Evolutionary conservation across 1,139 yeast species (phyloP), one percentile per base, ranked within the genome.

Genomic region (Saccharomyces pastorianus): DNA sequence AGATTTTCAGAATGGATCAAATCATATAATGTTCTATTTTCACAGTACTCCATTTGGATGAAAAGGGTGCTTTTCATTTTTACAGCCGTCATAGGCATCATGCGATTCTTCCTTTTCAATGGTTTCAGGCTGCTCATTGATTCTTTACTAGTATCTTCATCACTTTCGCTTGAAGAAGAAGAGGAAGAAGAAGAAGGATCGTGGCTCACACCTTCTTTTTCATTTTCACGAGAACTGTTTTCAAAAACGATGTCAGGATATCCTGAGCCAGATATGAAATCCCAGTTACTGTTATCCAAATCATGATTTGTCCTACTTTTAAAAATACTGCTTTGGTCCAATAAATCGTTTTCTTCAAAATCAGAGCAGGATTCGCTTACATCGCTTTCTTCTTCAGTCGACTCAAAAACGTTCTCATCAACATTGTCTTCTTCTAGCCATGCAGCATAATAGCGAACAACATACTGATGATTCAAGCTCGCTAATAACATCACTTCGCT

Each of bases 1-100:
- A 91, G 74, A 0, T 90, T 91, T 59, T 86, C 95, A 49, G 81
- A 81, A 51, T 72, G 72, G 47, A 95, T 93, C 58, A 93, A 74
- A 68, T 93, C 96, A 50, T 81, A 79, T 42, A 95, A 72, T 0
- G 99, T 93, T 57, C 88, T 88, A 64, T 93, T 93, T 64, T 95
- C 99, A 72, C 99, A 95, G 66, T 93, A 95, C 68, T 95, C 99
- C 99, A 95, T 95, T 66, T 95, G 99, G 59, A 95, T 93, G 66
- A 75, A 95, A 58, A 78, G 75, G 48, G 79, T 91, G 71, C 81
- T 82, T 63, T 73, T 73, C 46, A 58, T 64, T 42, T 62, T 60
- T 7, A 34, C 23, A 17, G 42, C 42, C 11, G 6, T 29, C 54
- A 3, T 55, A 53, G 11, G 57, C 66, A 1, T 61, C 66, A 27